Base-by-base conservation (phyloP, 108 stramenopile species). In the Cyclotella cryptica region DNA sequence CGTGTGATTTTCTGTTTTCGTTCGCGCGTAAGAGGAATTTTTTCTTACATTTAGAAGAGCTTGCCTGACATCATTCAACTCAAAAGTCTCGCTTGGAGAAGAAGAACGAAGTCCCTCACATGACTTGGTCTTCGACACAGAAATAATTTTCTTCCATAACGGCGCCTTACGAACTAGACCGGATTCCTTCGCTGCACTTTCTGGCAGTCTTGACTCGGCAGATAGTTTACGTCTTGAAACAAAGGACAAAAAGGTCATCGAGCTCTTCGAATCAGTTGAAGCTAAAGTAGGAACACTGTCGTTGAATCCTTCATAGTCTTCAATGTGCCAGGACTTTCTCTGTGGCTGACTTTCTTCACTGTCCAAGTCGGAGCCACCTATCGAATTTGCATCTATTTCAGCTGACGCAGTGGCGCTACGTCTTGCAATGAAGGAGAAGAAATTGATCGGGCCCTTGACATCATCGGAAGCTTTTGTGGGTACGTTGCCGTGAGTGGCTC, bases 11-110 rank as follows among this genome's bases (percentile, higher is more conserved):
- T 59, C 26, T 59, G 21, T 59, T 24, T 4, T 59, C 14, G 58
- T 28, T 14, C 27, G 6, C 14, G 13, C 1, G 14, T 1, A 24
- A n/a, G 27, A 59, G 5, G 62, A 51, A 71, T 10, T 52, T 1
- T 45, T 59, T 59, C 71, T 24, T 14, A 71, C 58, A 71, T 46
- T 45, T 55, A 71, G 24, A 7, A 71, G 44, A 59, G 71, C 71
- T 44, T 71, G 10, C 24, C 58, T 47, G 53, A 71, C 40, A 30
- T 58, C 71, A 9, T 41, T 39, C 2, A 59, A 52, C 14, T 43
- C 21, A n/a, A 59, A 14, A 10, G 62, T 15, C 30, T 41, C 39
- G 2, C 1, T 17, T n/a, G 3, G 24, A 3, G 30, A 9, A 35
- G 62, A 15, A 63, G 30, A 41, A 41, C 29, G 13, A 58, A 14